Conservation (phyloP, 106 monocot genomes). For the Apostasia shenzhenica region DNA sequence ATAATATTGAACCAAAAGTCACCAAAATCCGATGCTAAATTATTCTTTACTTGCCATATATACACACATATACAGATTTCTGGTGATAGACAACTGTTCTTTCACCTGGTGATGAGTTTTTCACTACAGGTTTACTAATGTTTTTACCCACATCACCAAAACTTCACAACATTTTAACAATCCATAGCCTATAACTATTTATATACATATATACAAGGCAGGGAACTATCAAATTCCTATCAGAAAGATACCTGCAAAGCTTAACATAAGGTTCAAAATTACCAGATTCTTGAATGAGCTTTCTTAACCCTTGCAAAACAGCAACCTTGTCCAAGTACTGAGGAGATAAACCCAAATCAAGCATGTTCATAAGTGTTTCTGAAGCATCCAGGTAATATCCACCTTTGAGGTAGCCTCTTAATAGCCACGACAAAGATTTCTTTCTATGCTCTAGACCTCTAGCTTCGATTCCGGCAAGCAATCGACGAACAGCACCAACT, state of each 20-base stretch:
- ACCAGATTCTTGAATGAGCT: slow-evolving; percentile 56
- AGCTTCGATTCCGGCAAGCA: slow-evolving; percentile 50
- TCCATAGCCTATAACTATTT: slow-evolving; percentile 63
- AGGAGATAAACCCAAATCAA: slow-evolving; percentile 62
- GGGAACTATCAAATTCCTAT: slow-evolving; percentile 68
- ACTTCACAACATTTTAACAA: slow-evolving; percentile 56
- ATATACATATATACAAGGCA: slow-evolving; percentile 79
- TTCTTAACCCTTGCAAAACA: slow-evolving; percentile 75
- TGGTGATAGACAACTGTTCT: too few species aligned
- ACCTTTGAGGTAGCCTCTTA: slow-evolving; percentile 90
- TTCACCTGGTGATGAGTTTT: too few species aligned
- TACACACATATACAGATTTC: too few species aligned
- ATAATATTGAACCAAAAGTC: too few species aligned
- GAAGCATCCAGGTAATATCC: slow-evolving; percentile 72
- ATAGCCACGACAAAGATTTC: slow-evolving; percentile 70
- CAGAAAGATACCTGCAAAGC: slow-evolving; percentile 70
- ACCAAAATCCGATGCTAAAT: too few species aligned
- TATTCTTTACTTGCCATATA: too few species aligned
- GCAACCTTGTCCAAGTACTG: slow-evolving; percentile 74
- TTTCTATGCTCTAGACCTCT: slow-evolving; percentile 37
- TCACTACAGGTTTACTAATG: too few species aligned
- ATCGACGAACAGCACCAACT: slow-evolving; percentile 40
- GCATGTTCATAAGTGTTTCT: slow-evolving; percentile 62
- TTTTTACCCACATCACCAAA: neutral
- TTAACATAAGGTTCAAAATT: slow-evolving; percentile 59